phyloP scores from a whole-genome alignment of 495 filamentous ascomycete genomes.

The Xylaria palmicola region DNA sequence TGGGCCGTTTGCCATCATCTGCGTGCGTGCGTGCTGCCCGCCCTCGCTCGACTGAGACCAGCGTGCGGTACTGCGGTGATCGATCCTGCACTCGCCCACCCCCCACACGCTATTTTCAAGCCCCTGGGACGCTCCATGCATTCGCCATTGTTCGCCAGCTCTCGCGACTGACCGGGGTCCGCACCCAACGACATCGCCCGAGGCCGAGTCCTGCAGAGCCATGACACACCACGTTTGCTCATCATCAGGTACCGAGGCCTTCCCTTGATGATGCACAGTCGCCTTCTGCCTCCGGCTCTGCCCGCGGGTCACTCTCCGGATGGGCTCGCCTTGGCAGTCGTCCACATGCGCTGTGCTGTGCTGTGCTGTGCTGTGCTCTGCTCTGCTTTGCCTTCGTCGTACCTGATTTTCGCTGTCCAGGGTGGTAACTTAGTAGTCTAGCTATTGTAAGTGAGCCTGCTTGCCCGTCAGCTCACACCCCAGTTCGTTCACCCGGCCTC shows the following conservation, averaged over 20 bases:
- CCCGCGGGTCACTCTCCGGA: constrained; percentile 14
- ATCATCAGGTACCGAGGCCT: constrained; percentile 18
- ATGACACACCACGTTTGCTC: constrained; percentile 16
- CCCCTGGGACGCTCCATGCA: neutral
- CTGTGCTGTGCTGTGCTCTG: neutral
- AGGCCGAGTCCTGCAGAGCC: constrained; percentile 13
- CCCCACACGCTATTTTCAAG: constrained; percentile 1
- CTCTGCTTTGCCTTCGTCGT: neutral
- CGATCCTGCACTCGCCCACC: constrained; percentile 4
- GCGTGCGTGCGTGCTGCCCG: constrained; percentile 1
- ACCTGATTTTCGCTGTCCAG: neutral
- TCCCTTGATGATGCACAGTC: constrained; percentile 8
- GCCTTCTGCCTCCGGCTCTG: constrained; percentile 1
- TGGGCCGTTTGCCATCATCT: neutral
- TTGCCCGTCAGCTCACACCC: constrained; percentile 6
- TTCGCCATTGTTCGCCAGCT: constrained; percentile 4
- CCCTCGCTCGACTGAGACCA: neutral
- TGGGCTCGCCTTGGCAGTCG: constrained; percentile 13
- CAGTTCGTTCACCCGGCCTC: constrained; percentile 20
- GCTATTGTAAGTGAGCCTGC: neutral
- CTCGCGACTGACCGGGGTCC: constrained; percentile 2
- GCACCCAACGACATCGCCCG: constrained; percentile 15
- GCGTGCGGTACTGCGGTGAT: neutral
- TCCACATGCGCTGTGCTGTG: neutral
- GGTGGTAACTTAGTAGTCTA: neutral